A percentile compares a stretch with the other conserved stretches of the same genome.
Evolutionary conservation across 1,139 yeast species (phyloP).

Genomic region (Wickerhamiella pararugosa): DNA sequence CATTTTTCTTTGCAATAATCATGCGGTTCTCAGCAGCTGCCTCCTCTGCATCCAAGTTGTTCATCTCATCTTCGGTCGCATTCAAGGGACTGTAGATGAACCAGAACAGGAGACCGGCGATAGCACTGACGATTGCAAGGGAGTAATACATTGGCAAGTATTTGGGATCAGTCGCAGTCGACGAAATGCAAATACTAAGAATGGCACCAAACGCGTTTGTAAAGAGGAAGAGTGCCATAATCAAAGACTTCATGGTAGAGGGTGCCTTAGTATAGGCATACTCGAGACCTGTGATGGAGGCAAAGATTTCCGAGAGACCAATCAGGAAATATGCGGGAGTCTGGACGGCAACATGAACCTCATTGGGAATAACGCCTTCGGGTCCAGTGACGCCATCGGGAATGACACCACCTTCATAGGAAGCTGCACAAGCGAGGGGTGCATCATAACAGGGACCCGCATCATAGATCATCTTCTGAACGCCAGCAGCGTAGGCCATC

Average conservation of each 20-base stretch:
- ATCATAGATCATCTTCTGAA: conserved; percentile 58
- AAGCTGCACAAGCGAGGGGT: conserved; percentile 29
- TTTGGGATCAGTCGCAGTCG: conserved; percentile 53
- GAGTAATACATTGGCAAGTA: conserved; percentile 54
- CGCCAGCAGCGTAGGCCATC: conserved; percentile 67
- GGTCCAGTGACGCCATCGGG: conserved; percentile 15
- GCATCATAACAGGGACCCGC: conserved; percentile 64
- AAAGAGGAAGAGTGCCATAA: conserved; percentile 46
- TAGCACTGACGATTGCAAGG: conserved; percentile 41
- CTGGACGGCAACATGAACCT: conserved; percentile 47
- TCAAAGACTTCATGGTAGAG: conserved; percentile 46
- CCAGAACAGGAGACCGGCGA: conserved; percentile 54
- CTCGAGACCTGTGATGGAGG: conserved; percentile 52
- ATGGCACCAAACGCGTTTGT: conserved; percentile 59
- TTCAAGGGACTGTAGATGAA: conserved; percentile 42
- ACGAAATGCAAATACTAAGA: conserved; percentile 54
- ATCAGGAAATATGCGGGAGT: conserved; percentile 49
- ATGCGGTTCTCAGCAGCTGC: not conserved
- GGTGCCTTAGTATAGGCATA: conserved; percentile 64
- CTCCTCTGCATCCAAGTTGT: conserved; percentile 33
- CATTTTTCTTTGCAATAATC: no score
- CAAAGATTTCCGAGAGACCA: conserved; percentile 49
- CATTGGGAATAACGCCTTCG: conserved; percentile 28
- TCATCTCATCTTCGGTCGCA: conserved; percentile 44
- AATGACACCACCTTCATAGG: conserved; percentile 17